These are phyloP conservation scores for Cadophora sp. DNA, from an alignment of 2,329 filamentous ascomycete species.

Conservation along the genomic window DNA sequence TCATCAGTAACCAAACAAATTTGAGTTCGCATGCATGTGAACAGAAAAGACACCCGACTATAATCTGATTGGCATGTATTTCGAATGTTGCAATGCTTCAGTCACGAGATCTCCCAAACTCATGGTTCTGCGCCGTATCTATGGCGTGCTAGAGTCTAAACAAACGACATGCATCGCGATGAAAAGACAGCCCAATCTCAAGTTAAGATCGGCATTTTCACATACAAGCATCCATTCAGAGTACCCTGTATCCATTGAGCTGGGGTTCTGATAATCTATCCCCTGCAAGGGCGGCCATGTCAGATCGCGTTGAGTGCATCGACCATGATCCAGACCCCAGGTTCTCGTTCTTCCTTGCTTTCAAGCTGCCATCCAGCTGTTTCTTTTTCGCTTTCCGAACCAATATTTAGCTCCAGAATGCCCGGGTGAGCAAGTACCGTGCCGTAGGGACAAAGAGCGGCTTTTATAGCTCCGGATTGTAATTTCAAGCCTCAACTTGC, in stretches of 20 bases:
- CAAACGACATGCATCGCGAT: conserved; percentile 9
- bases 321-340: neutral
- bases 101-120: neutral
- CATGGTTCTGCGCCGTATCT: conserved; percentile 13
- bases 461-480: neutral
- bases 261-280: too few relatives aligned
- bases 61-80: too few relatives aligned
- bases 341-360: neutral
- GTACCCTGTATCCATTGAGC: neutral
- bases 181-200: neutral
- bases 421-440: neutral
- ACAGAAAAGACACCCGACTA: too few relatives aligned
- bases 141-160: conserved; percentile 21
- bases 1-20: too few relatives aligned
- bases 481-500: conserved; percentile 6
- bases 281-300: neutral
- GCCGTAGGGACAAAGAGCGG: neutral
- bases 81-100: neutral
- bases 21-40: too few relatives aligned
- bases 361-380: neutral
- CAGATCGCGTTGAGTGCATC: too few relatives aligned
- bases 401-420: neutral
- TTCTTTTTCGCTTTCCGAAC: neutral
- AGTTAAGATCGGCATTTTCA: conserved; percentile 6
- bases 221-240: neutral